These are phyloP conservation scores for Acidiella bohemica DNA, from an alignment of 495 filamentous ascomycete species.

Conservation along the genomic window DNA sequence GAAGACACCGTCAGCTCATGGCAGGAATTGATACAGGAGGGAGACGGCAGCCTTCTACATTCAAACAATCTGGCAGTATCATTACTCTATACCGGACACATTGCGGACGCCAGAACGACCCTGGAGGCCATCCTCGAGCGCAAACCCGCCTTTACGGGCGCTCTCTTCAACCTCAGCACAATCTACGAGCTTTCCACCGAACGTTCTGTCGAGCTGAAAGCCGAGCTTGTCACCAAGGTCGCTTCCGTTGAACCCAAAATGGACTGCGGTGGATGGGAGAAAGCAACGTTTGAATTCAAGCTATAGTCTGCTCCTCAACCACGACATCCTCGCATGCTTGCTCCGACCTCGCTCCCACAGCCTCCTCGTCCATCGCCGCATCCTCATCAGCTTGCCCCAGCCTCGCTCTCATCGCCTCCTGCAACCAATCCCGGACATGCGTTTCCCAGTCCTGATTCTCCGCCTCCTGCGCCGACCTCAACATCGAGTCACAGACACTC, in stretches of 20 bases:
- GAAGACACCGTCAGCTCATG: conserved; percentile 49
- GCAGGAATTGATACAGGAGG: conserved; percentile 37
- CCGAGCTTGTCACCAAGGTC: conserved; percentile 52
- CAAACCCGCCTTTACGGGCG: conserved; percentile 51
- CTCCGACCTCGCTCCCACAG: background rate
- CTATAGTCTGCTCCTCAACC: conserved; percentile 36
- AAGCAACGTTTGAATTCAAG: conserved; percentile 64
- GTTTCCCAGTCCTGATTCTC: too few species aligned
- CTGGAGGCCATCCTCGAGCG: conserved; percentile 50
- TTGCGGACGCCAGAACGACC: conserved; percentile 56
- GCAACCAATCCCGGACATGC: too few species aligned
- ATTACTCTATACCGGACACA: conserved; percentile 60
- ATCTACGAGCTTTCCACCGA: conserved; percentile 89
- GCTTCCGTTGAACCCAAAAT: conserved; percentile 38
- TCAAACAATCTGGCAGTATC: conserved; percentile 72
- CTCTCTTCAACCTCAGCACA: conserved; percentile 81
- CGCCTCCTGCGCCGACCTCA: conserved; percentile 13
- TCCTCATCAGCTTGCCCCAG: conserved; percentile 11
- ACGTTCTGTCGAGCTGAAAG: conserved; percentile 51
- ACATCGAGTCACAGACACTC: conserved; percentile 16
- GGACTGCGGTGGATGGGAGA: conserved; percentile 47
- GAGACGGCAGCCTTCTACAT: conserved; percentile 42
- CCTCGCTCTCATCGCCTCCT: too few species aligned
- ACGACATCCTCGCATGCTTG: background rate
- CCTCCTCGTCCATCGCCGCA: background rate